Evolutionary conservation across 805 yeast species (phyloP), one percentile per base, ranked within the genome.

Genomic region (Priceomyces castillae): DNA sequence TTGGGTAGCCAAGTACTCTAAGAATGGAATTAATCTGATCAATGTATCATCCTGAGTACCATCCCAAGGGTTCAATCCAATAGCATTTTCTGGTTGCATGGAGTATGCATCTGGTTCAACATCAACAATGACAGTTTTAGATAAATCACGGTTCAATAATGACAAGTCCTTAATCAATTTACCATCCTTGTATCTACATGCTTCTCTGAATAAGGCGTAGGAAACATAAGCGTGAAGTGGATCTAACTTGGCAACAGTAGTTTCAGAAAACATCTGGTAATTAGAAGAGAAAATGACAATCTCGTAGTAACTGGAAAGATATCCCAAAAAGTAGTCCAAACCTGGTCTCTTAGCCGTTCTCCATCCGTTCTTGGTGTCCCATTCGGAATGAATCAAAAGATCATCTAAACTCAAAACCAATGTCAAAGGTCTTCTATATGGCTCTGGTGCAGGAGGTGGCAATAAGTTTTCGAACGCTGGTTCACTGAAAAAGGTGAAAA

Each of bases 331-430:
- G 73, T 94, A 94, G 66, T 95, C 99, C 48, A 89, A 82, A 49
- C 99, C 99, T 26, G 99, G 98, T 73, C 99, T 88, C 75, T 94
- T 94, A 23, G 96, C 98, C 12, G 97, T 92, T 71, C 94, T 84
- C 99, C 99, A 94, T 42, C 99, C 99, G 61, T 81, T 76, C 65
- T 87, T 81, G 53, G 88, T 80, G 44, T 87, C 79, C 99, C 99
- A 94, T 49, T 85, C 87, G 31, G 95, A 82, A 64, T 94, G 97
- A 44, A 92, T 80, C 59, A 94, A 76, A 47, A 94, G 71, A 58
- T 94, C 99, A 56, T 94, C 99, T 57, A 94, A 76, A 23, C 87
- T 83, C 54, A 94, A 65, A 6, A 94, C 97, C 51, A 94, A 73
- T 2, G 99, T 94, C 61, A 86, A 68, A 26, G 98, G 97, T 59